phyloP scores from a whole-genome alignment of 768 basidiomycete genomes.

The Tylopilus sp. region DNA sequence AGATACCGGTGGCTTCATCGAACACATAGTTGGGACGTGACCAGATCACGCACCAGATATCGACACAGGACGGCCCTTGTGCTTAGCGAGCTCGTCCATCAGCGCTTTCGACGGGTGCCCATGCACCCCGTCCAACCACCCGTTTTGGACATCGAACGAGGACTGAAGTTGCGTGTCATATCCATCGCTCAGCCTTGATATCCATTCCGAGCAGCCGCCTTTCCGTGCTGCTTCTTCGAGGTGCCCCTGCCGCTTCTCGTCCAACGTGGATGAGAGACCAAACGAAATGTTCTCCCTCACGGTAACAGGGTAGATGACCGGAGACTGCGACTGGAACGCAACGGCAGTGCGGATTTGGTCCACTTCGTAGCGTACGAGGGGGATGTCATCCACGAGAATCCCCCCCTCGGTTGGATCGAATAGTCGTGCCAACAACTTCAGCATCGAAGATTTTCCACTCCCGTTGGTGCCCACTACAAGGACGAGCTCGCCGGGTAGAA shows the following conservation, averaged over 20 bases:
- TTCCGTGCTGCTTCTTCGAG: slow-evolving; percentile 33
- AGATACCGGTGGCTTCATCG: background rate
- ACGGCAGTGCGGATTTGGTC: slow-evolving; percentile 43
- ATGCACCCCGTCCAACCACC: slow-evolving; percentile 20
- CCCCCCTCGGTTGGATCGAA: slow-evolving; percentile 45
- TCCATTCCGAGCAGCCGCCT: slow-evolving; percentile 31
- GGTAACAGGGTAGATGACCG: slow-evolving; percentile 45
- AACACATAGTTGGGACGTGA: background rate
- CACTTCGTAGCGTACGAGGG: slow-evolving; percentile 36
- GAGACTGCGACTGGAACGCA: slow-evolving; percentile 49
- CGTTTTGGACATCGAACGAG: slow-evolving; percentile 15
- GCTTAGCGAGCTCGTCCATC: slow-evolving; percentile 18
- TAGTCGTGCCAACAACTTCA: slow-evolving; percentile 48
- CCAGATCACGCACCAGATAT: slow-evolving; percentile 16
- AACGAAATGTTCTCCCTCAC: slow-evolving; percentile 43
- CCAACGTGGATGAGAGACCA: slow-evolving; percentile 18
- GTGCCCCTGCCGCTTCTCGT: slow-evolving; percentile 10
- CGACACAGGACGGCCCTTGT: slow-evolving; percentile 22
- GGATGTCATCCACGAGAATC: slow-evolving; percentile 42
- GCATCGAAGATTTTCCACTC: slow-evolving; percentile 32
- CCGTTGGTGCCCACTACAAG: slow-evolving; percentile 31
- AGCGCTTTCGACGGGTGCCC: slow-evolving; percentile 21
- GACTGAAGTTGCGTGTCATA: slow-evolving; percentile 32
- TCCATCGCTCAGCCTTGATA: slow-evolving; percentile 32
- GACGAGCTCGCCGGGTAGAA: slow-evolving; percentile 28